phyloP scores from a whole-genome alignment of 495 filamentous ascomycete species.

The Clohesyomyces aquaticus region DNA sequence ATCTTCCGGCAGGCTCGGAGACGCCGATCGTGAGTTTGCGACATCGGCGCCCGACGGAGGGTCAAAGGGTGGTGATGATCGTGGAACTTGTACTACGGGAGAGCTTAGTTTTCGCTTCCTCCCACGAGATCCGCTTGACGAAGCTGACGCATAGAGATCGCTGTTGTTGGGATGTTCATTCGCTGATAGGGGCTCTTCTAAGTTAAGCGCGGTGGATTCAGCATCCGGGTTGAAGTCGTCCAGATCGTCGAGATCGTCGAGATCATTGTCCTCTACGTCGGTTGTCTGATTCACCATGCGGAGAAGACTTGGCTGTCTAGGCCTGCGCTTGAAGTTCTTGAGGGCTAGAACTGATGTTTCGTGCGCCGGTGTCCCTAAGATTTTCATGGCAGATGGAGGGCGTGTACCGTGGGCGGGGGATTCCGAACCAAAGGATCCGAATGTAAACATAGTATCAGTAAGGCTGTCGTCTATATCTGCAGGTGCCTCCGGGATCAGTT shows the following conservation, averaged over 20 bases:
- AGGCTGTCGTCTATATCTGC: conserved; percentile 9
- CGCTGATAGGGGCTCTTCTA: conserved; percentile 34
- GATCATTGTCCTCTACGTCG: conserved; percentile 51
- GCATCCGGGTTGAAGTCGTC: conserved; percentile 60
- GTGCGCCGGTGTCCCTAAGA: conserved; percentile 55
- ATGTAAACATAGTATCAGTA: conserved; percentile 11
- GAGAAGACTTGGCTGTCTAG: conserved; percentile 70
- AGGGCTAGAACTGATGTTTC: conserved; percentile 58
- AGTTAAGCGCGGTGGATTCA: conserved; percentile 67
- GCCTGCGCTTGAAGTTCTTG: conserved; percentile 64
- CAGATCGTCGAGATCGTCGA: conserved; percentile 51
- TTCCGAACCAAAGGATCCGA: conserved; percentile 26
- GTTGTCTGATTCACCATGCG: conserved; percentile 59
- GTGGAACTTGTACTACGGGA: conserved; percentile 41
- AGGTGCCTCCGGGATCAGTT: background rate
- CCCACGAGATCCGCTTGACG: conserved; percentile 10
- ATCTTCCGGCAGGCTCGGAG: conserved; percentile 35
- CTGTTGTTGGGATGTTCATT: conserved; percentile 20
- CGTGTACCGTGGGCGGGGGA: conserved; percentile 34
- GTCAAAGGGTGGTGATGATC: conserved; percentile 42
- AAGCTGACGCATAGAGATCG: conserved; percentile 11
- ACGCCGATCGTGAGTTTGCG: conserved; percentile 23
- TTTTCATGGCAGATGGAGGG: conserved; percentile 36
- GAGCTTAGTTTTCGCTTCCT: conserved; percentile 42
- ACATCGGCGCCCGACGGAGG: conserved; percentile 24